A percentile compares a stretch with the other conserved stretches of the same genome.
These are phyloP conservation scores for Pseudogymnoascus sp. DNA, from an alignment of 2,329 filamentous ascomycete species.

Conservation along the genomic window DNA sequence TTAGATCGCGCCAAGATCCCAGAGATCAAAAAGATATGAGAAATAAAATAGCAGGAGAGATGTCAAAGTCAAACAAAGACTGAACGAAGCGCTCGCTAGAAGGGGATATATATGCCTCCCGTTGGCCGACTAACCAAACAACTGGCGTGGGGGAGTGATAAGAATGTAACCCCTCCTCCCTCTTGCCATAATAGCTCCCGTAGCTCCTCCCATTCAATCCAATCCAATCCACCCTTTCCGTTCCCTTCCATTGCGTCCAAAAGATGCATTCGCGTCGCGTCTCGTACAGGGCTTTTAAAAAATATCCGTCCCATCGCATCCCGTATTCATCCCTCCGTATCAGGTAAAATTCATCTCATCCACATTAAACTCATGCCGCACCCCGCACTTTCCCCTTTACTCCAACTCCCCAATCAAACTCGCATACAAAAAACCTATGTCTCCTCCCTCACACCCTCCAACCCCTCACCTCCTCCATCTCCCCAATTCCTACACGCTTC, in stretches of 20 bases:
- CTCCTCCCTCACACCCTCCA: conserved; percentile 11
- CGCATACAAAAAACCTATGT: background rate
- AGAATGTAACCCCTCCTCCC: background rate
- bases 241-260: background rate
- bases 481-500: conserved; percentile 87
- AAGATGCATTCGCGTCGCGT: background rate
- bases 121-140: background rate
- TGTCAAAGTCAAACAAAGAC: background rate
- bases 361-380: background rate
- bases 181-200: background rate
- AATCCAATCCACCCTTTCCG: background rate
- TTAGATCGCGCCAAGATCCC: background rate
- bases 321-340: background rate
- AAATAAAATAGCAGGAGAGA: background rate
- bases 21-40: background rate
- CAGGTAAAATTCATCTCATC: conserved; percentile 5
- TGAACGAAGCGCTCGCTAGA: background rate
- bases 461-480: conserved; percentile 66
- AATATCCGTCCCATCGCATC: background rate
- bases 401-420: background rate
- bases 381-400: background rate
- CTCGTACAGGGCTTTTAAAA: conserved; percentile 6
- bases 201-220: background rate
- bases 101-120: background rate
- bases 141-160: background rate